Conservation (phyloP, 208 protist genomes). For the Balamuthia mandrillaris region DNA sequence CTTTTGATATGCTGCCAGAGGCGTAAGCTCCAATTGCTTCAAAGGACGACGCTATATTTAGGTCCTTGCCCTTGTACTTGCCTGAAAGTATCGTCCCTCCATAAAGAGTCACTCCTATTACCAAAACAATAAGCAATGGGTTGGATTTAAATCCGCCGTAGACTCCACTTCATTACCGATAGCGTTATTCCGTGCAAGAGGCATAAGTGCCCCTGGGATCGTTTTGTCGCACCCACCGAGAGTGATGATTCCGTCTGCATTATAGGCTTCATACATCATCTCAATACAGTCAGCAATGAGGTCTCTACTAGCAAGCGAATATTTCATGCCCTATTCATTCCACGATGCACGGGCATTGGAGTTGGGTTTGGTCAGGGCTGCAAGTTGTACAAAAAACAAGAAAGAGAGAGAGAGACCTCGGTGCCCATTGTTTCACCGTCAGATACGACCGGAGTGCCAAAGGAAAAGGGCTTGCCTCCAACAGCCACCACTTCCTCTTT, state of each 20-base stretch:
- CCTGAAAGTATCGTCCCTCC: background rate
- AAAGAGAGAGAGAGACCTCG: no score
- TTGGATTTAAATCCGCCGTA: no score
- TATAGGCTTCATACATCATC: conserved; percentile 29
- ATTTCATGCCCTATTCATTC: conserved; percentile 29
- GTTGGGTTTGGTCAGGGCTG: no score
- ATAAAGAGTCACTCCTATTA: background rate
- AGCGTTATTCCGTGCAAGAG: background rate
- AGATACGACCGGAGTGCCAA: background rate
- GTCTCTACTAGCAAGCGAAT: background rate
- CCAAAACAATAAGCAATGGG: no score
- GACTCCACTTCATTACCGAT: no score
- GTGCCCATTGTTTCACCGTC: conserved; percentile 15
- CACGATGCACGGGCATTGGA: no score
- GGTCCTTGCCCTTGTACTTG: background rate
- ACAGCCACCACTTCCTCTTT: background rate
- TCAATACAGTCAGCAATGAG: conserved; percentile 30
- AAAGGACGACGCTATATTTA: no score
- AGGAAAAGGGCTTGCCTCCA: conserved; percentile 7
- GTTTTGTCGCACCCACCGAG: conserved; percentile 26
- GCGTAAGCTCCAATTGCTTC: no score
- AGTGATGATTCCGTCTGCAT: background rate
- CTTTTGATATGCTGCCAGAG: no score
- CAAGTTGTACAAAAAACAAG: no score
- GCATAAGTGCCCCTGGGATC: background rate